Evolutionary conservation across 1,284 basidiomycete genomes (phyloP).

Genomic region (Anthracocystis setariae): DNA sequence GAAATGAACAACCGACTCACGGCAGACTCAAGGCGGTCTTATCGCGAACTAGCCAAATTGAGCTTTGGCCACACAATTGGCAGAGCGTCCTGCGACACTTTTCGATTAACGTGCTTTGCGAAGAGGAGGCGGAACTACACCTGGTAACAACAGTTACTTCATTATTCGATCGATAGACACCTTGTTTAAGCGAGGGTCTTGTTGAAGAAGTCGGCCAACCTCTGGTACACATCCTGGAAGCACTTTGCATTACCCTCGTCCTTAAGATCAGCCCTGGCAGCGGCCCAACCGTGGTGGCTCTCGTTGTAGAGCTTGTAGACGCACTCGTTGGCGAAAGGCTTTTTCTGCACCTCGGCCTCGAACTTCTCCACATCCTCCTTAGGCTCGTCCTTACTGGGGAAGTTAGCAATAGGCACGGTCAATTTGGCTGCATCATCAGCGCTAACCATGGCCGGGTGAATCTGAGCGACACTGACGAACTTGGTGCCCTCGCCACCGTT

Average conservation of each 20-base stretch:
- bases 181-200: slow-evolving; percentile 34
- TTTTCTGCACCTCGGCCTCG: slow-evolving; percentile 68
- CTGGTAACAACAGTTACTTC: too few relatives aligned
- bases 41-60: too few relatives aligned
- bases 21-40: too few relatives aligned
- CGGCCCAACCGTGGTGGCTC: slow-evolving; percentile 75
- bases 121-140: too few relatives aligned
- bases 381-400: slow-evolving; percentile 75
- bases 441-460: slow-evolving; percentile 71
- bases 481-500: slow-evolving; percentile 47
- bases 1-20: too few relatives aligned
- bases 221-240: slow-evolving; percentile 75
- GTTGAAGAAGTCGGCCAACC: slow-evolving; percentile 53
- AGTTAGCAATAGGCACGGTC: slow-evolving; percentile 74
- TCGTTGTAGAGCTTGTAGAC: slow-evolving; percentile 73
- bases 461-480: slow-evolving; percentile 51
- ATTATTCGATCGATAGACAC: background rate
- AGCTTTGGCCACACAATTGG: too few relatives aligned
- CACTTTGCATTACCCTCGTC: slow-evolving; percentile 76
- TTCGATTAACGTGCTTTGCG: too few relatives aligned
- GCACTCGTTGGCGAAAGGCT: slow-evolving; percentile 71
- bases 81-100: too few relatives aligned
- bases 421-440: slow-evolving; percentile 72
- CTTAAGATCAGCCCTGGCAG: slow-evolving; percentile 76
- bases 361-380: slow-evolving; percentile 71